Conservation (phyloP, 176 grass and related monocot genomes). For the maize (Zea mays) region DNA sequence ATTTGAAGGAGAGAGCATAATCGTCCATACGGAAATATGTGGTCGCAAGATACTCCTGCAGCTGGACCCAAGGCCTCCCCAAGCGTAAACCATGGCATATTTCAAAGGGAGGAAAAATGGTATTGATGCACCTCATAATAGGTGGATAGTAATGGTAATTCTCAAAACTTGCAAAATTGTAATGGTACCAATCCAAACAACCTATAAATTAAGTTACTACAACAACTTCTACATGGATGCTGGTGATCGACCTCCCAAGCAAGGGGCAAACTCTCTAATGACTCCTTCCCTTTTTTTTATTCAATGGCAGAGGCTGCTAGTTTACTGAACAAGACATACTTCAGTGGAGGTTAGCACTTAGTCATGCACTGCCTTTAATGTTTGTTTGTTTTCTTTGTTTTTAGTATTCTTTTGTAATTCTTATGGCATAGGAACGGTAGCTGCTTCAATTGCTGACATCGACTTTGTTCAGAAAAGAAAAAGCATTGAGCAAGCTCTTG, state of each 20-base stretch:
- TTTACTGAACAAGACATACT: constrained; percentile 83
- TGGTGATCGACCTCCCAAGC: not conserved
- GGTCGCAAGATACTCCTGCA: too few relatives aligned
- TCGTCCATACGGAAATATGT: too few relatives aligned
- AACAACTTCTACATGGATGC: constrained; percentile 2
- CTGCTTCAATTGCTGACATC: constrained; percentile 85
- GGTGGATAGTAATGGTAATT: too few relatives aligned
- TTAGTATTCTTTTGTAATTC: constrained; percentile 32
- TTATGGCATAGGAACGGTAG: constrained; percentile 66
- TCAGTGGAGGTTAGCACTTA: constrained; percentile 73
- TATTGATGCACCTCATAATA: too few relatives aligned
- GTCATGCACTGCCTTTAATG: constrained; percentile 21
- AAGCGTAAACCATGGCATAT: too few relatives aligned
- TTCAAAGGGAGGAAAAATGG: too few relatives aligned
- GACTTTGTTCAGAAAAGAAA: constrained; percentile 91
- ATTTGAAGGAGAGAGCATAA: too few relatives aligned
- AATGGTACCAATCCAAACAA: too few relatives aligned
- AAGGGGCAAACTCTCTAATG: constrained; percentile 24
- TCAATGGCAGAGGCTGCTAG: constrained; percentile 72
- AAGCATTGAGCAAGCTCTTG: constrained; percentile 67
- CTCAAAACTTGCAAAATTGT: too few relatives aligned
- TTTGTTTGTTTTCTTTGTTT: constrained; percentile 6
- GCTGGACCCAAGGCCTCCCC: too few relatives aligned
- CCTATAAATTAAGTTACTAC: constrained; percentile 7
- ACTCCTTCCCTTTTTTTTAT: constrained; percentile 34